These are phyloP conservation scores for Pilasporangium apinafurcum DNA, from an alignment of 352 stramenopile species.

Conservation along the genomic window DNA sequence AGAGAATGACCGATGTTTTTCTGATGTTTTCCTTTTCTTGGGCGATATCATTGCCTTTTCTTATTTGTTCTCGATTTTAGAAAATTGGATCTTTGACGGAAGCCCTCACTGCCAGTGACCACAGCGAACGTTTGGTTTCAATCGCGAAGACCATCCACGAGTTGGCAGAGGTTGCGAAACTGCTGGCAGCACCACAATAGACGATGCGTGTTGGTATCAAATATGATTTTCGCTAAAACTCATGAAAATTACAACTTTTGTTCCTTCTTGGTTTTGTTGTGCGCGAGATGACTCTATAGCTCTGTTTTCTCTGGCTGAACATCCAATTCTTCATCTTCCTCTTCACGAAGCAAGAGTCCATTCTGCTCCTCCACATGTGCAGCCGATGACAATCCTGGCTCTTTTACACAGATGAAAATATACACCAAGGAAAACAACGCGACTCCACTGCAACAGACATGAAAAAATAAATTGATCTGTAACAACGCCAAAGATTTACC, in stretches of 20 bases:
- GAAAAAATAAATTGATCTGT: not conserved
- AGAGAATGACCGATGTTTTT: no score
- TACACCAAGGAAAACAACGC: slow-evolving; percentile 31
- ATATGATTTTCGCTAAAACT: no score
- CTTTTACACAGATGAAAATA: slow-evolving; percentile 42
- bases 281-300: no score
- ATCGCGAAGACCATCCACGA: slow-evolving; percentile 62
- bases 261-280: not conserved
- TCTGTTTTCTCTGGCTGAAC: slow-evolving; percentile 36
- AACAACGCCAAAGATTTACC: not conserved
- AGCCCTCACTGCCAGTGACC: slow-evolving; percentile 45
- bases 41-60: slow-evolving; percentile 3
- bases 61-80: slow-evolving; percentile 15
- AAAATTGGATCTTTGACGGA: slow-evolving; percentile 67
- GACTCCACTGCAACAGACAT: slow-evolving; percentile 20
- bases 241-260: not conserved
- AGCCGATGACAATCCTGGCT: slow-evolving; percentile 35
- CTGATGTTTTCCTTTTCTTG: slow-evolving; percentile 2
- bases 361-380: slow-evolving; percentile 26
- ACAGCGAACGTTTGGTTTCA: slow-evolving; percentile 47
- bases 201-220: no score
- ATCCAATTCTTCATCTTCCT: slow-evolving; percentile 22
- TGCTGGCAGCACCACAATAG: slow-evolving; percentile 13
- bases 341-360: slow-evolving; percentile 26
- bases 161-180: slow-evolving; percentile 49